Evolutionary conservation across 2,329 filamentous ascomycete species (phyloP).

Genomic region (Chalaropsis ovoidea): DNA sequence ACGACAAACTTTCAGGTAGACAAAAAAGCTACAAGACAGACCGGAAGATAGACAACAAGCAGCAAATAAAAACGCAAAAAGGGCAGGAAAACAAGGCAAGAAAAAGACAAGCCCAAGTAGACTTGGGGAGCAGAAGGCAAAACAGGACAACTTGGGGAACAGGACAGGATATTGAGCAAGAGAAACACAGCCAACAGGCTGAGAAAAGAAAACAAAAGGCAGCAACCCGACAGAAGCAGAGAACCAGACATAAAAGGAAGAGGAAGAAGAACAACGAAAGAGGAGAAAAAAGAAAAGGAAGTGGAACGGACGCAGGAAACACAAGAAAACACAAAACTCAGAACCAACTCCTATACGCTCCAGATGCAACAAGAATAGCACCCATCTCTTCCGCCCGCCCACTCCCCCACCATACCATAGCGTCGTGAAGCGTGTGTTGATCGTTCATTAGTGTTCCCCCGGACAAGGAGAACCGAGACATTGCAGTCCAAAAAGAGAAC

Average conservation of each 20-base stretch:
- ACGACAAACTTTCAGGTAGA: neutral
- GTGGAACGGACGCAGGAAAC: neutral
- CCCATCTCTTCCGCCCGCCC: neutral
- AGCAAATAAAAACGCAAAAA: neutral
- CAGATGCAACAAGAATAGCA: constrained; percentile 8
- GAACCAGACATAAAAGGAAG: neutral
- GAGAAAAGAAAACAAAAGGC: constrained; percentile 27
- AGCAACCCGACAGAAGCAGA: constrained; percentile 1
- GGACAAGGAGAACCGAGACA: neutral
- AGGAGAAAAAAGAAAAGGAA: neutral
- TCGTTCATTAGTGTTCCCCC: constrained; percentile 5
- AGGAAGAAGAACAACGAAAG: neutral
- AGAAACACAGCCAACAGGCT: constrained; percentile 21
- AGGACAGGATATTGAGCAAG: constrained; percentile 28
- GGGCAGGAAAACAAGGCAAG: constrained; percentile 12
- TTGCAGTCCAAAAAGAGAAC: neutral
- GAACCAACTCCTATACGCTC: constrained; percentile 16
- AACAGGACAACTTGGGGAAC: constrained; percentile 17
- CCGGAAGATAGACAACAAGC: neutral
- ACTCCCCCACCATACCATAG: constrained; percentile 3
- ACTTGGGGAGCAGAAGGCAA: constrained; percentile 2
- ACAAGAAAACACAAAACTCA: constrained; percentile 23
- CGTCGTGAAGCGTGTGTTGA: constrained; percentile 4
- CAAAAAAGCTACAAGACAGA: neutral
- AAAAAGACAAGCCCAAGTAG: constrained; percentile 13